A percentile compares a stretch with the other conserved stretches of the same genome.
Evolutionary conservation across 768 basidiomycete genomes (phyloP).

Genomic region (Phaeotremella fagi): DNA sequence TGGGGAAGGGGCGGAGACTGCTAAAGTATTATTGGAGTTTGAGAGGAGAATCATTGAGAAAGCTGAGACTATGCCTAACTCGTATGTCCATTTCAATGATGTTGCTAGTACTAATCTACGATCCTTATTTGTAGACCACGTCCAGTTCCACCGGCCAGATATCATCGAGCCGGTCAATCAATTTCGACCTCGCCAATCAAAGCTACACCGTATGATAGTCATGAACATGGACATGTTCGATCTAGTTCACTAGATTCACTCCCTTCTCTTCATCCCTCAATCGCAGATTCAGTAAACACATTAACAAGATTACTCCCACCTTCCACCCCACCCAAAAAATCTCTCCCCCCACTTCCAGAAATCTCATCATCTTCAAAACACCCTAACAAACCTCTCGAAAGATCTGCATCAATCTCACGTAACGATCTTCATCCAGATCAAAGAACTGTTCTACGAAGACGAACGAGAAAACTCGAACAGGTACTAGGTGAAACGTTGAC

Average conservation of each 20-base stretch:
- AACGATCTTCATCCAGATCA: slow-evolving; percentile 29
- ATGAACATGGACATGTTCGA: not conserved
- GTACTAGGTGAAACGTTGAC: slow-evolving; percentile 27
- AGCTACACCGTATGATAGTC: not conserved
- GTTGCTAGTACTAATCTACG: not conserved
- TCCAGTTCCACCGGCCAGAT: slow-evolving; percentile 14
- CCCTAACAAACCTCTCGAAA: not conserved
- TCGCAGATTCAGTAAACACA: slow-evolving; percentile 28
- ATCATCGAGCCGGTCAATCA: slow-evolving; percentile 11
- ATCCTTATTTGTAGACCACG: not conserved
- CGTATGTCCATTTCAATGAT: not conserved
- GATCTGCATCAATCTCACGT: not conserved
- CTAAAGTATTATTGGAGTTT: slow-evolving; percentile 21
- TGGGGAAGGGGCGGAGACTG: slow-evolving; percentile 31
- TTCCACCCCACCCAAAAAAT: not conserved
- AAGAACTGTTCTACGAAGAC: slow-evolving; percentile 15
- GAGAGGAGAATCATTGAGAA: slow-evolving; percentile 13
- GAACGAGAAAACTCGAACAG: slow-evolving; percentile 31
- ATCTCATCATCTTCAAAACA: not conserved
- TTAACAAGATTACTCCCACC: slow-evolving; percentile 12
- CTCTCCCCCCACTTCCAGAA: slow-evolving; percentile 1
- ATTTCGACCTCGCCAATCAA: not conserved
- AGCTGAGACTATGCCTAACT: not conserved
- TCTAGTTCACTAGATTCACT: slow-evolving; percentile 29
- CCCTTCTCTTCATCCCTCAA: slow-evolving; percentile 26